Conservation (phyloP, 306 rosid species). For the Lathyrus oleraceus region DNA sequence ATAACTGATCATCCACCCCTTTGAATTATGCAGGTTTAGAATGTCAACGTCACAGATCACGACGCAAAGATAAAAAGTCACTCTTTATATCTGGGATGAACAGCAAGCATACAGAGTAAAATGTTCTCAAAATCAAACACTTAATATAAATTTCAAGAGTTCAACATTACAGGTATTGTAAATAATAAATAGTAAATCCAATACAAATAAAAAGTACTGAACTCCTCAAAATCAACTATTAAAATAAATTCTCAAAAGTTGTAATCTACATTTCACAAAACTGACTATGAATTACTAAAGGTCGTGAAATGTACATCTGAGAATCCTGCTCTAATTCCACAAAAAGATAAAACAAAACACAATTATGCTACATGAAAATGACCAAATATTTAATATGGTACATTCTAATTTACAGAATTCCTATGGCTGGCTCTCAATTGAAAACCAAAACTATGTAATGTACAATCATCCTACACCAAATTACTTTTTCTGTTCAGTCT, state of each 20-base stretch:
- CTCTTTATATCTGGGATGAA: background rate
- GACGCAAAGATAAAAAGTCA: background rate
- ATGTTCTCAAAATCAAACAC: background rate
- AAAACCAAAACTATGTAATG: constrained; percentile 44
- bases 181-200: constrained; percentile 12
- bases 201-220: constrained; percentile 16
- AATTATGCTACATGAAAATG: constrained; percentile 31
- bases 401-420: constrained; percentile 56
- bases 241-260: background rate
- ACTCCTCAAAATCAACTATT: background rate
- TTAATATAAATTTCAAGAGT: background rate
- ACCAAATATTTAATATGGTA: constrained; percentile 40
- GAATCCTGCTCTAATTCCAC: constrained; percentile 33
- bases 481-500: constrained; percentile 54
- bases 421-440: constrained; percentile 49
- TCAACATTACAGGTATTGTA: background rate
- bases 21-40: background rate
- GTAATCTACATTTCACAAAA: constrained; percentile 28
- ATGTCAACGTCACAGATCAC: background rate
- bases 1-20: background rate
- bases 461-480: constrained; percentile 50
- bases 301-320: constrained; percentile 48
- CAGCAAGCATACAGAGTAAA: background rate
- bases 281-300: constrained; percentile 32
- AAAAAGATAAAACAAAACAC: constrained; percentile 1